phyloP scores from a whole-genome alignment of 2,329 filamentous ascomycete genomes.

The Drechslerella coelobrocha region DNA sequence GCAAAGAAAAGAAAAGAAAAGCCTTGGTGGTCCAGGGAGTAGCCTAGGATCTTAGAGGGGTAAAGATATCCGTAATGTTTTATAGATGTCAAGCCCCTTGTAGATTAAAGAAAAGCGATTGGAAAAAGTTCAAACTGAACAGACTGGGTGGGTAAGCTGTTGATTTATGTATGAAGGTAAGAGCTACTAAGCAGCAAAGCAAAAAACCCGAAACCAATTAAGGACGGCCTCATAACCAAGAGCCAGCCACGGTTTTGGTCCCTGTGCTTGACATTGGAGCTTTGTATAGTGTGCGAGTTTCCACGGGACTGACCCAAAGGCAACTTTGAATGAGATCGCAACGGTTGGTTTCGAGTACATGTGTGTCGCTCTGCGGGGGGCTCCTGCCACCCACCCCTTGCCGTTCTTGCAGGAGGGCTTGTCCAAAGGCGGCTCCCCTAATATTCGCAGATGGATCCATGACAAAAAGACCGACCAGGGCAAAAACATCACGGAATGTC shows the following conservation, averaged over 20 bases:
- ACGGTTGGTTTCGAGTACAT: background rate
- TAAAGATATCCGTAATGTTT: conserved; percentile 14
- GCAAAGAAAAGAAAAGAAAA: background rate
- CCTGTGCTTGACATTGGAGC: conserved; percentile 35
- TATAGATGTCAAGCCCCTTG: conserved; percentile 18
- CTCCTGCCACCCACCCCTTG: conserved; percentile 24
- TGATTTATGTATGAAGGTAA: conserved; percentile 48
- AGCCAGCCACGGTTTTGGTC: conserved; percentile 43
- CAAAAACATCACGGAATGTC: conserved; percentile 18
- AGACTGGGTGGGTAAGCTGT: conserved; percentile 7
- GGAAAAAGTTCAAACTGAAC: conserved; percentile 9
- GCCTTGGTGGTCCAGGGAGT: background rate
- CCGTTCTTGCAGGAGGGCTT: conserved; percentile 39
- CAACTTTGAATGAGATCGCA: background rate
- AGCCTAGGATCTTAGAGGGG: conserved; percentile 3
- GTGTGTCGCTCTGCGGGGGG: background rate
- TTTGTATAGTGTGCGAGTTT: conserved; percentile 9
- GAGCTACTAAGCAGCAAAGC: conserved; percentile 18
- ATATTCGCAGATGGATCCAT: conserved; percentile 39
- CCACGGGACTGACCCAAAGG: conserved; percentile 25
- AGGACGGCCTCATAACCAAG: conserved; percentile 34
- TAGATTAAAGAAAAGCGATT: conserved; percentile 12
- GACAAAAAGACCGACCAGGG: conserved; percentile 48
- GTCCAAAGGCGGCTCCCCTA: conserved; percentile 40
- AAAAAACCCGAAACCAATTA: conserved; percentile 33